A percentile compares a stretch with the other conserved stretches of the same genome.
Evolutionary conservation across 2,329 filamentous ascomycete genomes (phyloP).

Genomic region (Byssochlamys sp.): DNA sequence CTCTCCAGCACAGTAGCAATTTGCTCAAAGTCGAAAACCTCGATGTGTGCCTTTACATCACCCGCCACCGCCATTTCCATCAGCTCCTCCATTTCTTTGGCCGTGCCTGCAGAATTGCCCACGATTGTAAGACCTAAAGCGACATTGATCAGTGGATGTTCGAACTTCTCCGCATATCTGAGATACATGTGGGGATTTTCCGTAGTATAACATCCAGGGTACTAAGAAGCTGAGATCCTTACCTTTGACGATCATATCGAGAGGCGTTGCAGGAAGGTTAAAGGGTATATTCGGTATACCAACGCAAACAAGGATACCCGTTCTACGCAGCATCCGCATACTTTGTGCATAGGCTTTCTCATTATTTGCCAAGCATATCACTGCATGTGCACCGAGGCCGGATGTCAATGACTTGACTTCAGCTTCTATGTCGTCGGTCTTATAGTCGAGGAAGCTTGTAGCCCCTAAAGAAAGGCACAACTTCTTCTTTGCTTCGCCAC

Average conservation of each 20-base stretch:
- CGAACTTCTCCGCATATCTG: background rate
- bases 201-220: background rate
- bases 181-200: background rate
- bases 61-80: conserved; percentile 35
- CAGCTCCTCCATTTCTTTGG: conserved; percentile 38
- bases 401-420: conserved; percentile 32
- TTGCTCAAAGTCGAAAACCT: conserved; percentile 26
- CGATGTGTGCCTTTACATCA: conserved; percentile 29
- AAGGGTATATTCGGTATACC: conserved; percentile 37
- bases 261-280: conserved; percentile 37
- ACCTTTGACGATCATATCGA: conserved; percentile 41
- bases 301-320: conserved; percentile 41
- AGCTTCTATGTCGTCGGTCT: conserved; percentile 27
- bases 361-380: conserved; percentile 39
- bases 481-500: conserved; percentile 25
- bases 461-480: conserved; percentile 26
- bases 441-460: conserved; percentile 25
- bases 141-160: background rate
- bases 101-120: conserved; percentile 38
- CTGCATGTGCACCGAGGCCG: conserved; percentile 37
- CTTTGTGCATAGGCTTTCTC: conserved; percentile 38
- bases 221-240: conserved; percentile 1
- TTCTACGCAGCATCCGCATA: conserved; percentile 34
- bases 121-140: conserved; percentile 37
- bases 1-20: conserved; percentile 27